Base-by-base conservation (phyloP, 176 grass and related monocot species). In the Musa schizocarpa region DNA sequence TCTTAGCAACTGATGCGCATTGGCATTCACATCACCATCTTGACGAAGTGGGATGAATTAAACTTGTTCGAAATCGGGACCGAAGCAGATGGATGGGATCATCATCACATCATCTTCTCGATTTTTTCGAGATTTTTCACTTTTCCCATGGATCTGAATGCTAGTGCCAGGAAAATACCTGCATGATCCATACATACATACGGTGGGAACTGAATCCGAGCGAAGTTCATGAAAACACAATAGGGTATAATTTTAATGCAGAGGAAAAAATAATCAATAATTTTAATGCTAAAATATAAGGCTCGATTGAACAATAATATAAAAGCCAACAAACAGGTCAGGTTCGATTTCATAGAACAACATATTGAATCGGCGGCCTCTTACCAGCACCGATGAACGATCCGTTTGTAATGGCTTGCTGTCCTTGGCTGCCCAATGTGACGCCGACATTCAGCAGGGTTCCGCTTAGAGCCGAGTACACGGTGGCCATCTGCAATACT, bases 121-220 rank as follows among this genome's bases (percentile, higher is more conserved):
- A 98, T 91, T 79, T 93, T 98, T 57, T 98, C 90, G 0, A 93
- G 84, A 26, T 81, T 91, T 77, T 83, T 91, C 78, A 93, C 94
- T 87, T 82, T 88, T 81, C 88, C 84, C 82, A 93, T 88, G 50
- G 90, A 93, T 84, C 79, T 80, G 76, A 85, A 13, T 78, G 88
- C 26, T 12, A 98, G 77, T 63, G 84, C 83, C 64, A 93, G 79
- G 70, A 93, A 85, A 74, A 98, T 68, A 49, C 94, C 94, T 98
- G 88, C 83, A 81, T 26, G 14, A 52, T 79, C 50, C 59, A 9
- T 67, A 55, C 58, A 21, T 22, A 22, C 22, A 22, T 22, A 22
- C 22, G 22, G 50, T 17, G 24, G 20, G 27, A 63, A 11, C 8
- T 11, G 11, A 6, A 61, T 50, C 19, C 55, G 20, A 63, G 13